A percentile compares a stretch with the other conserved stretches of the same genome.
Evolutionary conservation across 1,139 yeast genomes (phyloP).

Genomic region (Lodderomyces theae): DNA sequence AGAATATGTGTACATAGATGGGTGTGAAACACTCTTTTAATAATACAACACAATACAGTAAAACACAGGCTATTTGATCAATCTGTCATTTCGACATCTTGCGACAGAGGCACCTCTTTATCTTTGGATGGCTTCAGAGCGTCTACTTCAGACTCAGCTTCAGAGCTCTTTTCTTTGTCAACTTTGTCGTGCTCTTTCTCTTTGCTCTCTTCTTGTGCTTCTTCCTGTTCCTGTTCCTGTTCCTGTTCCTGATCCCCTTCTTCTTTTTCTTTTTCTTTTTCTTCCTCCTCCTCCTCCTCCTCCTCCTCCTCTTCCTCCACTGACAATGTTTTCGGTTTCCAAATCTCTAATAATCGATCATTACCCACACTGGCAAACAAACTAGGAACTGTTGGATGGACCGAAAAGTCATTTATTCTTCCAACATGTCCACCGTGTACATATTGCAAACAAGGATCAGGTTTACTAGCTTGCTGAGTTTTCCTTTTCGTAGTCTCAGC

Average conservation of each 20-base stretch:
- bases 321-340: slow-evolving; percentile 49
- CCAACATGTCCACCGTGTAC: slow-evolving; percentile 62
- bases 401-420: slow-evolving; percentile 48
- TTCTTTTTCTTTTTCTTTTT: slow-evolving; percentile 19
- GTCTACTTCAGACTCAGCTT: background rate
- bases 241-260: slow-evolving; percentile 1
- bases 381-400: slow-evolving; percentile 46
- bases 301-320: slow-evolving; percentile 44
- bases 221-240: background rate
- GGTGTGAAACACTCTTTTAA: background rate
- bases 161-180: slow-evolving; percentile 1
- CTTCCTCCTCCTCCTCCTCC: slow-evolving; percentile 26
- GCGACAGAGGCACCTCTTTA: background rate
- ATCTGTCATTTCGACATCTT: slow-evolving; percentile 7
- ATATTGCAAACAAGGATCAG: slow-evolving; percentile 60
- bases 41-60: background rate
- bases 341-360: slow-evolving; percentile 51
- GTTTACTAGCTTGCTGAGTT: slow-evolving; percentile 21
- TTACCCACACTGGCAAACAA: slow-evolving; percentile 50
- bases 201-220: background rate
- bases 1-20: slow-evolving; percentile 1
- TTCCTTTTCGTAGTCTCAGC: slow-evolving; percentile 15
- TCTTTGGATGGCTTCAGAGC: background rate
- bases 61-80: background rate
- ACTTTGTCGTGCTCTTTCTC: slow-evolving; percentile 1